Conservation (phyloP, 371 early-diverging fungal species). For the Mucor mucedo region DNA sequence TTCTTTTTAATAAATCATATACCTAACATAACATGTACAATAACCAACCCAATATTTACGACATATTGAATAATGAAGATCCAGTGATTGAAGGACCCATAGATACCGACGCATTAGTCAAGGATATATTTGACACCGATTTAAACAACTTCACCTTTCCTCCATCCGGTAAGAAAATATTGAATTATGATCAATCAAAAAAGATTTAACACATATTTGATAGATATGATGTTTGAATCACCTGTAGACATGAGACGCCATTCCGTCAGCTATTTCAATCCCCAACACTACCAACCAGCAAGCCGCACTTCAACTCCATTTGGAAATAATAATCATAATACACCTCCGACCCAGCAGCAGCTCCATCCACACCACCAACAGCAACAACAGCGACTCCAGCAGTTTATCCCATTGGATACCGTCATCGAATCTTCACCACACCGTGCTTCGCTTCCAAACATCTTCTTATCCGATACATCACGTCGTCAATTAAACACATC, state of each 20-base stretch:
- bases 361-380: background rate
- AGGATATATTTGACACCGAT: conserved; percentile 19
- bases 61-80: conserved; percentile 26
- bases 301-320: no score
- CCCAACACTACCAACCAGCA: background rate
- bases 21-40: conserved; percentile 4
- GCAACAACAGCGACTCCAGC: conserved; percentile 2
- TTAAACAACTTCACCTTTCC: background rate
- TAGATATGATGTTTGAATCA: no score
- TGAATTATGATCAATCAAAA: background rate
- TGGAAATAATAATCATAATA: background rate
- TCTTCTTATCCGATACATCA: conserved; percentile 16
- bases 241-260: no score
- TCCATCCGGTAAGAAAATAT: background rate
- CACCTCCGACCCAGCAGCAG: background rate
- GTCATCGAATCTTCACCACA: conserved; percentile 10
- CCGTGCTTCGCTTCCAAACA: conserved; percentile 33
- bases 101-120: conserved; percentile 24
- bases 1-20: background rate
- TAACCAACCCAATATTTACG: conserved; percentile 19
- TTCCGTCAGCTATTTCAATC: background rate
- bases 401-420: background rate
- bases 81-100: conserved; percentile 16
- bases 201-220: background rate
- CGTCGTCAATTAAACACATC: background rate